A percentile compares a stretch with the other conserved stretches of the same genome.
Evolutionary conservation across 192 early-diverging fungal genomes (phyloP).

Genomic region (Helicostylum pulchrum): DNA sequence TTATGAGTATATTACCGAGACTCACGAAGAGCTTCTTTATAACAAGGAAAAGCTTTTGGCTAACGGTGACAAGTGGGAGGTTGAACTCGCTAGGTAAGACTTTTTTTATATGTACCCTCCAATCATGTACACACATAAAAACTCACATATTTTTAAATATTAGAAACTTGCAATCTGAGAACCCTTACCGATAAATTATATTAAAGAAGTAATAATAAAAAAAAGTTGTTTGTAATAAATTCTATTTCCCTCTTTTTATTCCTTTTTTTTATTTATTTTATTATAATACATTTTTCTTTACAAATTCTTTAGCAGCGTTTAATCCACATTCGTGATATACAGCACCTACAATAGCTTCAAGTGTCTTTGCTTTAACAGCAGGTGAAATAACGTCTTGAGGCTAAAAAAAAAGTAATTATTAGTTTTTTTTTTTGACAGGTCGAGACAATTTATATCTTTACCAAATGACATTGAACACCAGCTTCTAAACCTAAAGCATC

Average conservation of each 20-base stretch:
- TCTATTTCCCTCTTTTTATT: neutral
- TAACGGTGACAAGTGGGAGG: conserved; percentile 99
- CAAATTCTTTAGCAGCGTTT: conserved; percentile 42
- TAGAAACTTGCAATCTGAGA: conserved; percentile 45
- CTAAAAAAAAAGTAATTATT: neutral
- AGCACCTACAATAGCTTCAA: conserved; percentile 48
- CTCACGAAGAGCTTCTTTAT: conserved; percentile 95
- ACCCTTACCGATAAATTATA: conserved; percentile 34
- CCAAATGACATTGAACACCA: conserved; percentile 15
- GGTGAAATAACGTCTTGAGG: conserved; percentile 10
- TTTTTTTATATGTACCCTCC: no score
- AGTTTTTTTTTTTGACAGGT: neutral
- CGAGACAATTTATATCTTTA: neutral
- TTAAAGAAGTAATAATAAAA: conserved; percentile 11
- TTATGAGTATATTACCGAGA: conserved; percentile 95
- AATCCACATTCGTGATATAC: conserved; percentile 49
- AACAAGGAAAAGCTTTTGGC: conserved; percentile 97
- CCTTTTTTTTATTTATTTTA: conserved; percentile 1
- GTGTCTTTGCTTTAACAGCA: conserved; percentile 34
- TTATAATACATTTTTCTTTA: conserved; percentile 34
- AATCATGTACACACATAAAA: neutral
- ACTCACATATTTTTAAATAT: neutral
- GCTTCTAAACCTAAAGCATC: conserved; percentile 9
- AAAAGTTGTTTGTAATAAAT: neutral
- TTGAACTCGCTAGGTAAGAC: conserved; percentile 79